Evolutionary conservation across 2,329 filamentous ascomycete genomes (phyloP).

Genomic region (Akanthomyces dipterigenus): DNA sequence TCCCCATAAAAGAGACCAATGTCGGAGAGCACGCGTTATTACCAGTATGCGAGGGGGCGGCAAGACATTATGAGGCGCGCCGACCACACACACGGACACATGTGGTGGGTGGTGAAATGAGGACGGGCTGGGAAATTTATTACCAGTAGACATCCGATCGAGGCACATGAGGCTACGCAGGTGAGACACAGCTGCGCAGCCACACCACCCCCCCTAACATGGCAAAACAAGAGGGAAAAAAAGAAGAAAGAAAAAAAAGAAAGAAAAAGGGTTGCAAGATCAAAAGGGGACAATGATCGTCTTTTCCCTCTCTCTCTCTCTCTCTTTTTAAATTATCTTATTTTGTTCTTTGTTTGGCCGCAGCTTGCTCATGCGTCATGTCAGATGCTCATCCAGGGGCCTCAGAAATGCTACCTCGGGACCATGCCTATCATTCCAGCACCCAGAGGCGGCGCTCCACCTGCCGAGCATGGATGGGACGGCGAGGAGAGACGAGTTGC

Average conservation of each 20-base stretch:
- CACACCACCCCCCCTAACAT: not conserved
- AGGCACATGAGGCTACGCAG: not conserved
- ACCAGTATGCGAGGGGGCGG: slow-evolving; percentile 3
- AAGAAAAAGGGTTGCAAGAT: not conserved
- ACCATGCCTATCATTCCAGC: too few relatives aligned
- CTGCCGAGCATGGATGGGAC: too few relatives aligned
- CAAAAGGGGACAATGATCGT: too few relatives aligned
- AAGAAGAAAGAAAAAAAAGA: not conserved
- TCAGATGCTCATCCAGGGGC: too few relatives aligned
- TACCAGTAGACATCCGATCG: not conserved
- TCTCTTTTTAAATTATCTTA: too few relatives aligned
- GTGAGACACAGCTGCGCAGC: not conserved
- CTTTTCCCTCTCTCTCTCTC: too few relatives aligned
- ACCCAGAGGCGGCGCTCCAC: too few relatives aligned
- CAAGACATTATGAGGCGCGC: slow-evolving; percentile 6
- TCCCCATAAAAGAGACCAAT: not conserved
- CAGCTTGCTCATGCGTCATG: too few relatives aligned
- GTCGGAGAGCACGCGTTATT: not conserved
- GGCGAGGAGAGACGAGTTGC: too few relatives aligned
- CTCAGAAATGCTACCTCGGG: too few relatives aligned
- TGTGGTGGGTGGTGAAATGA: not conserved
- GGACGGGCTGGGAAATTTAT: not conserved
- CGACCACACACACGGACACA: not conserved
- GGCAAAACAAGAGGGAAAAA: not conserved
- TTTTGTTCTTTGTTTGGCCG: too few relatives aligned